Percentiles rank a stretch among this genome's conserved stretches.
Evolutionary conservation across 1,284 basidiomycete species (phyloP).

Genomic region (Ustilago shanxiensis): DNA sequence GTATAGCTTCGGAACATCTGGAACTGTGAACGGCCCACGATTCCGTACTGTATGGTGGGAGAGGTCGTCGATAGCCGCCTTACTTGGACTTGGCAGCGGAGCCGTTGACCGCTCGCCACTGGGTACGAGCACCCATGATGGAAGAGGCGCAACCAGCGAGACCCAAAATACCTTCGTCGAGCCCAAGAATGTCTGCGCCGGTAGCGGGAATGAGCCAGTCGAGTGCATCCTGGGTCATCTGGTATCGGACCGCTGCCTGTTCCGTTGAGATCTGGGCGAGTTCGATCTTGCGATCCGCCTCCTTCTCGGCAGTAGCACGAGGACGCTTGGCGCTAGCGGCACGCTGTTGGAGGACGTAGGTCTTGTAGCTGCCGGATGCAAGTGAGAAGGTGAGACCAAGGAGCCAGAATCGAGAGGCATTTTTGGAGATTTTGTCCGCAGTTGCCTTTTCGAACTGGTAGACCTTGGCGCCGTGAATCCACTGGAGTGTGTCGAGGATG

Average conservation of each 20-base stretch:
- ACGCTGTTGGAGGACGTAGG: slow-evolving; percentile 65
- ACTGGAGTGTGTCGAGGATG: slow-evolving; percentile 68
- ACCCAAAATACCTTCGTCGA: slow-evolving; percentile 81
- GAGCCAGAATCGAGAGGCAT: slow-evolving; percentile 90
- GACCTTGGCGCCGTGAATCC: slow-evolving; percentile 68
- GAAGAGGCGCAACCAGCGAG: slow-evolving; percentile 65
- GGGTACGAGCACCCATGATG: slow-evolving; percentile 65
- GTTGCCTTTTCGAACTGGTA: slow-evolving; percentile 74
- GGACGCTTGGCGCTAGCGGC: slow-evolving; percentile 51
- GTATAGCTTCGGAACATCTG: neutral
- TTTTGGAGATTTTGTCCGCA: slow-evolving; percentile 77
- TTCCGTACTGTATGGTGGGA: neutral
- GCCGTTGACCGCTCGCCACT: slow-evolving; percentile 69
- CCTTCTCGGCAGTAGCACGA: slow-evolving; percentile 76
- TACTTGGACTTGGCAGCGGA: slow-evolving; percentile 58
- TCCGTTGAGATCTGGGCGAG: slow-evolving; percentile 77
- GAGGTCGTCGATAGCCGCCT: no score
- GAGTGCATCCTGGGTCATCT: slow-evolving; percentile 83
- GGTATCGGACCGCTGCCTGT: slow-evolving; percentile 77
- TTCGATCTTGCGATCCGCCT: slow-evolving; percentile 78
- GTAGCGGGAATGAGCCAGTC: slow-evolving; percentile 92
- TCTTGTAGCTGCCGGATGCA: slow-evolving; percentile 65
- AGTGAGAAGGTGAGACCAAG: slow-evolving; percentile 74
- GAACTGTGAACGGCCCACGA: neutral
- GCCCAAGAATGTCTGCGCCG: slow-evolving; percentile 80